Percentiles rank a stretch among this genome's conserved stretches.
These are phyloP conservation scores for Pythium brachiatum DNA, from an alignment of 352 stramenopile species.

Conservation along the genomic window DNA sequence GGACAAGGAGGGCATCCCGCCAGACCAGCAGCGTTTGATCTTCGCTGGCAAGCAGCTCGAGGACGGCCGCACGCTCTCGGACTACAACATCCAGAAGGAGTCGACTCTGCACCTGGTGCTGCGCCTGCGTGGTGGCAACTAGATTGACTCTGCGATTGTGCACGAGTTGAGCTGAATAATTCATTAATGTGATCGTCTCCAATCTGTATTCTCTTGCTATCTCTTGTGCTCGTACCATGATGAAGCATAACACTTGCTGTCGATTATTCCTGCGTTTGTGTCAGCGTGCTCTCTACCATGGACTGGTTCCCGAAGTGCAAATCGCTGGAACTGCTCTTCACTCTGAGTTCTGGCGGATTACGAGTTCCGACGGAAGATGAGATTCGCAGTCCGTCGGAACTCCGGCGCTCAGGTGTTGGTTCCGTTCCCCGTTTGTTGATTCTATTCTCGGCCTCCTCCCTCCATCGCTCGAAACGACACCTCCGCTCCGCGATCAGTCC, in stretches of 20 bases:
- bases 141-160: neutral
- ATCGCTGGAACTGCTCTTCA: too few species aligned
- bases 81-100: conserved; percentile 61
- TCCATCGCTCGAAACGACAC: neutral
- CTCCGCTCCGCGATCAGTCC: neutral
- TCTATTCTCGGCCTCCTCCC: neutral
- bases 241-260: too few species aligned
- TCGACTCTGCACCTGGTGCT: conserved; percentile 97
- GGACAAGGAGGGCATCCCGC: conserved; percentile 92
- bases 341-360: too few species aligned
- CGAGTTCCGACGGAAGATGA: too few species aligned
- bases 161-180: conserved; percentile 4
- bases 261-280: too few species aligned
- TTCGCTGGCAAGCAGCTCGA: conserved; percentile 31
- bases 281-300: too few species aligned
- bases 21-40: conserved; percentile 88
- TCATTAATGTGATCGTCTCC: conserved; percentile 4
- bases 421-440: neutral
- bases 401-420: too few species aligned
- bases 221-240: too few species aligned
- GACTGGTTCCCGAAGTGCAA: too few species aligned
- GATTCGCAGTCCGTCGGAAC: too few species aligned
- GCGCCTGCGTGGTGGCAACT: conserved; percentile 83
- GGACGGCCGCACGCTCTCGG: conserved; percentile 28
- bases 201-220: conserved; percentile 7